Evolutionary conservation across 345 rosid genomes (phyloP).

Genomic region (Brassica carinata): DNA sequence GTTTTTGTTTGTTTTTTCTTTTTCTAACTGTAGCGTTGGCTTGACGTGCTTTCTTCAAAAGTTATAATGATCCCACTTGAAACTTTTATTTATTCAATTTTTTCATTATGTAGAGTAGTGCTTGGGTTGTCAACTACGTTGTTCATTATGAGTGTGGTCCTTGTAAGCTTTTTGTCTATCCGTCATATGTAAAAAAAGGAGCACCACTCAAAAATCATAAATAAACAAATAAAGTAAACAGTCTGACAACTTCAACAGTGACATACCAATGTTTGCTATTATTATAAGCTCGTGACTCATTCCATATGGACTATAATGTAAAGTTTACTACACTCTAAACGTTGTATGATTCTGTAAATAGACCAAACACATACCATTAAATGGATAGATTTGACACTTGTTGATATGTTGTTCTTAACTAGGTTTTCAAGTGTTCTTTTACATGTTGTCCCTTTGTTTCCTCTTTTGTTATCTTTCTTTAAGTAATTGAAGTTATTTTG

Average conservation of each 20-base stretch:
- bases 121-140: slow-evolving; percentile 36
- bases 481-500: background rate
- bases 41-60: slow-evolving; percentile 39
- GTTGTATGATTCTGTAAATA: slow-evolving; percentile 32
- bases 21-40: slow-evolving; percentile 34
- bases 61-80: slow-evolving; percentile 40
- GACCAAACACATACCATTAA: slow-evolving; percentile 23
- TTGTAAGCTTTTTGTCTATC: slow-evolving; percentile 3
- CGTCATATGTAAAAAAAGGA: slow-evolving; percentile 20
- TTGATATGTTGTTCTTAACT: slow-evolving; percentile 24
- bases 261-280: slow-evolving; percentile 36
- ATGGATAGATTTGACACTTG: slow-evolving; percentile 24
- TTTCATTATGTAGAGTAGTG: slow-evolving; percentile 30
- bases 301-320: background rate
- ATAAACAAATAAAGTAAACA: slow-evolving; percentile 12
- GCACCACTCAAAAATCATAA: slow-evolving; percentile 18
- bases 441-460: slow-evolving; percentile 27
- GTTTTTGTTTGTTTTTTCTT: background rate
- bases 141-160: slow-evolving; percentile 35
- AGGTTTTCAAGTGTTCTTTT: slow-evolving; percentile 14
- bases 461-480: slow-evolving; percentile 32
- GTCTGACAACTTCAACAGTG: slow-evolving; percentile 36
- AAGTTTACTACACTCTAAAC: slow-evolving; percentile 12
- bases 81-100: background rate
- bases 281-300: slow-evolving; percentile 37